Evolutionary conservation across 1,139 yeast genomes (phyloP).

Genomic region (Suhomyces panamericanus): DNA sequence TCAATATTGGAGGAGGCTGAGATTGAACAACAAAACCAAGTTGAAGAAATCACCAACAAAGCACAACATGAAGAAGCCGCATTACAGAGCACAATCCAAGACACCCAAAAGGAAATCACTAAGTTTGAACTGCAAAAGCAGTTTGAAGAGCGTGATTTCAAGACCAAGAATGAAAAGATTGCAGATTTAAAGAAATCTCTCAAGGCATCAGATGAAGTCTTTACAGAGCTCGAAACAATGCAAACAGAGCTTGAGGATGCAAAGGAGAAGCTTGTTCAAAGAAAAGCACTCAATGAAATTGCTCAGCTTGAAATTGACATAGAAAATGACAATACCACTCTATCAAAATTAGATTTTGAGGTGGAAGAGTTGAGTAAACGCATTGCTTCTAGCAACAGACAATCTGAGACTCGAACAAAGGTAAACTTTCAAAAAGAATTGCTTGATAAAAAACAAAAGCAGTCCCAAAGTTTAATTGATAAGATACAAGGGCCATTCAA

Average conservation of each 20-base stretch:
- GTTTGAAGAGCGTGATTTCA: conserved; percentile 38
- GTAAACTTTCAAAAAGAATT: conserved; percentile 17
- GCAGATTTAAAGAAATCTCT: conserved; percentile 36
- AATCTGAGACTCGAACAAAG: conserved; percentile 46
- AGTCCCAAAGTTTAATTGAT: conserved; percentile 23
- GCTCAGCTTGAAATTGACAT: conserved; percentile 33
- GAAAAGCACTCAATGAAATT: conserved; percentile 30
- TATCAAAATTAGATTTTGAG: conserved; percentile 50
- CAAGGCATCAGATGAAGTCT: conserved; percentile 37
- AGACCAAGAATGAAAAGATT: conserved; percentile 31
- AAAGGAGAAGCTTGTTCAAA: conserved; percentile 28
- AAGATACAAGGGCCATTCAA: conserved; percentile 18
- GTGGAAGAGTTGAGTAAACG: conserved; percentile 55
- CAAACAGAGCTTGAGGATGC: conserved; percentile 36
- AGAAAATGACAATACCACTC: conserved; percentile 35
- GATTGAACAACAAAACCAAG: conserved; percentile 19
- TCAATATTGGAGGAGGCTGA: neutral
- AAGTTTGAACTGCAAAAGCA: conserved; percentile 43
- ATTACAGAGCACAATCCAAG: conserved; percentile 9
- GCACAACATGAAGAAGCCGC: conserved; percentile 10
- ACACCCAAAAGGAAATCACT: conserved; percentile 21
- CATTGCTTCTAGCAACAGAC: conserved; percentile 53
- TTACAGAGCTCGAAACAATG: conserved; percentile 40
- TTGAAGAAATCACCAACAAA: conserved; percentile 10
- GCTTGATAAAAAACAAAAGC: conserved; percentile 16